These are phyloP conservation scores for Polyrhizophydium stewartii DNA, from an alignment of 371 early-diverging fungal genomes.

Conservation along the genomic window DNA sequence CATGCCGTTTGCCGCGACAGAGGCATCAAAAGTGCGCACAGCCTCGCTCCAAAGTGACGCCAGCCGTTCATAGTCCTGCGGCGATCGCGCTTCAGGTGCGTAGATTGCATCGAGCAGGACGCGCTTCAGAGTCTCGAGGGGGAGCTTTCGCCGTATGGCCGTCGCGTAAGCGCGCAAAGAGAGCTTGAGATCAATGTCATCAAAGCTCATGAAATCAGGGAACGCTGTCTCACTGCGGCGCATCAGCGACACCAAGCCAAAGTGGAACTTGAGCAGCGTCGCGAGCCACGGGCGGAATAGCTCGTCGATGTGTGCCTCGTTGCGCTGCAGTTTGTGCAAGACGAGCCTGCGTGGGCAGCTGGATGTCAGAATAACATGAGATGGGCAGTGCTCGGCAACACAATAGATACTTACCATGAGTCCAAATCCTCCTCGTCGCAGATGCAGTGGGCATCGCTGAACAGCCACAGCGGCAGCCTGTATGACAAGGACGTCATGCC, in stretches of 20 bases:
- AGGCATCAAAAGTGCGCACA: neutral
- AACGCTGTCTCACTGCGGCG: neutral
- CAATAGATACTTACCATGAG: neutral
- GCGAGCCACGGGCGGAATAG: neutral
- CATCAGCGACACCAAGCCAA: neutral
- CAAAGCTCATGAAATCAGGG: neutral
- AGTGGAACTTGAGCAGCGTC: neutral
- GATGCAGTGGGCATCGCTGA: neutral
- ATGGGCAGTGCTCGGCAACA: neutral
- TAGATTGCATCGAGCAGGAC: neutral
- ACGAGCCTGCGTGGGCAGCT: neutral
- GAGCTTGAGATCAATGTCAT: neutral
- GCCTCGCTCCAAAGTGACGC: neutral
- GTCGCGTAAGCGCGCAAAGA: neutral
- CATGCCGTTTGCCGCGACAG: neutral
- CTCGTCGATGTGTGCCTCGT: neutral
- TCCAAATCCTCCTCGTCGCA: neutral
- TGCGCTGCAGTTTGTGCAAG: neutral
- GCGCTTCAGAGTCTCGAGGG: neutral
- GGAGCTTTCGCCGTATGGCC: neutral
- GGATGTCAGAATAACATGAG: neutral
- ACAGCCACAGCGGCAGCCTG: constrained; percentile 2
- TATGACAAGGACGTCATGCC: neutral
- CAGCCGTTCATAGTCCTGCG: neutral
- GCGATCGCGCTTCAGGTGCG: neutral